Evolutionary conservation across 2,329 filamentous ascomycete species (phyloP), one percentile per base, ranked within the genome.

Genomic region (Penicillium brasilianum): DNA sequence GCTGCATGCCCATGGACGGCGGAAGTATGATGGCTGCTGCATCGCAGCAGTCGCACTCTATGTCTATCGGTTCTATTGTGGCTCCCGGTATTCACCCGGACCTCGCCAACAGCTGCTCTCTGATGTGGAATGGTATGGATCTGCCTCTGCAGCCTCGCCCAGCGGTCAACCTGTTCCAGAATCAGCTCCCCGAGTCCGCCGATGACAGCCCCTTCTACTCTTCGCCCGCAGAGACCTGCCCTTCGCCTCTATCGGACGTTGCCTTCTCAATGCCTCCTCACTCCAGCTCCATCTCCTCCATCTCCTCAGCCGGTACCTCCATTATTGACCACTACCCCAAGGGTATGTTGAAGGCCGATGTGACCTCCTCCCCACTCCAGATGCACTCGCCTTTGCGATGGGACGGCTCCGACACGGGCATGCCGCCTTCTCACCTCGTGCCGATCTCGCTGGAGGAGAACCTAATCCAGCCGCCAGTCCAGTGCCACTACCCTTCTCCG

Each of bases 131-230:
- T 52, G 71, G 73, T 49, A 69, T 77, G 65, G 74, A 76, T 51
- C 65, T 76, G 58, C 69, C 71, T 25, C 64, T 77, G 22, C 70
- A 74, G 37, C 71, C 72, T 28, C 66, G 68, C 10, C 51, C 72
- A 66, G 53, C 64, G 57, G 18, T 62, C 69, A 37, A 67, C 74
- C 32, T 74, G 56, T 65, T 72, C 60, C 70, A 71, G 36, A 71
- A 70, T 54, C 71, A 75, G n/a, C 66, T 77, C 36, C 76, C 76
- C 44, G 73, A 78, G 37, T 68, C 74, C 6, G 65, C 72, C 6
- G 77, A 78, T 49, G 78, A 80, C 55, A 71, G 73, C 43, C 75
- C 73, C n/a, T 75, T 79, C 61, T 80, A 79, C 61, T 78, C 78
- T 34, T 79, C 68, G 2, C 68, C 77, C 11, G 77, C 78, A 44